Percentiles rank a stretch among this genome's conserved stretches.
phyloP scores from a whole-genome alignment of 2,329 filamentous ascomycete genomes.

The Cadophora sp. region DNA sequence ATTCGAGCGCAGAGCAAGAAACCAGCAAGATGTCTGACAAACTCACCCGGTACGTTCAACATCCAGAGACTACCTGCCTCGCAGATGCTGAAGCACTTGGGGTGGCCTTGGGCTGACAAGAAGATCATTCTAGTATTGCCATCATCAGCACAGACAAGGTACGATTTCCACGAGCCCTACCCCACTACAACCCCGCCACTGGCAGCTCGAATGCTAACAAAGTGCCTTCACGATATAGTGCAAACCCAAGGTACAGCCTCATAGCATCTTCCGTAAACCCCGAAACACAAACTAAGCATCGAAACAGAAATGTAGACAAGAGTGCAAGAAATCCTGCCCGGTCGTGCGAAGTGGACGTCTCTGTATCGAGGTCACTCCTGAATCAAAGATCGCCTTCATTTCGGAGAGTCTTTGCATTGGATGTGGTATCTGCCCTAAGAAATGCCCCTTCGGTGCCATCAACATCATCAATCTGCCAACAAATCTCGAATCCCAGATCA shows the following conservation, averaged over 20 bases:
- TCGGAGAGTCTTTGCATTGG: constrained; percentile 96
- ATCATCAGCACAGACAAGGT: constrained; percentile 99
- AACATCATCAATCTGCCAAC: constrained; percentile 99
- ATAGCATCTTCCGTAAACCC: constrained; percentile 12
- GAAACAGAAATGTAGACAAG: constrained; percentile 91
- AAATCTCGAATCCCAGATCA: constrained; percentile 97
- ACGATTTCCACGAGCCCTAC: constrained; percentile 47
- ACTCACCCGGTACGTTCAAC: constrained; percentile 79
- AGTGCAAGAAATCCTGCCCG: constrained; percentile 98
- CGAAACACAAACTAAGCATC: constrained; percentile 42
- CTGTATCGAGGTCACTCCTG: constrained; percentile 89
- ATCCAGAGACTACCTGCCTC: background rate
- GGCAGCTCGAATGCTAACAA: constrained; percentile 47
- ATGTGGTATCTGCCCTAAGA: constrained; percentile 99
- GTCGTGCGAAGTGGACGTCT: constrained; percentile 97
- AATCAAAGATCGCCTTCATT: constrained; percentile 96
- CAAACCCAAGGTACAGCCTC: constrained; percentile 77
- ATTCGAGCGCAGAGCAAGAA: constrained; percentile 20
- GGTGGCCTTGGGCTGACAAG: constrained; percentile 21
- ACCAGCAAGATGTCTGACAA: constrained; percentile 78
- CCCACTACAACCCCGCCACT: constrained; percentile 47
- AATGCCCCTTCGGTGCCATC: constrained; percentile 98
- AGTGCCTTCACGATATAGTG: constrained; percentile 61
- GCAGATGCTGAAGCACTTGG: background rate
- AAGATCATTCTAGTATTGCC: constrained; percentile 69